Conservation (phyloP, 2,329 filamentous ascomycete species). For the Botrytis cinerea region DNA sequence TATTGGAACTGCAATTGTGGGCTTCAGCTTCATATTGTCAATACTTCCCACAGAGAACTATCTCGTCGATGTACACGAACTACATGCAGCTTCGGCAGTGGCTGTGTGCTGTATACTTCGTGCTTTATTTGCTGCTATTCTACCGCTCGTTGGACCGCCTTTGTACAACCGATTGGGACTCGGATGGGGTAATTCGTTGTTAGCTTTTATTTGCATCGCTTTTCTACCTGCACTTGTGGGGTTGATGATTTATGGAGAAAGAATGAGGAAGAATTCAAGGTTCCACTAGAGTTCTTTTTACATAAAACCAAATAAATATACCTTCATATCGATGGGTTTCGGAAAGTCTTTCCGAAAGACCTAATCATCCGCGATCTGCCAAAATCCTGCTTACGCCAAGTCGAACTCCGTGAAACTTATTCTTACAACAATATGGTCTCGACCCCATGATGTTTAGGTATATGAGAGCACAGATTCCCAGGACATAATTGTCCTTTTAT, state of each 20-base stretch:
- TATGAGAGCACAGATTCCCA: not conserved
- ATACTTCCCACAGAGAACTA: slow-evolving; percentile 47
- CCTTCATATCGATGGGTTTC: not conserved
- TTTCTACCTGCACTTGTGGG: slow-evolving; percentile 50
- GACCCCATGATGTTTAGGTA: not conserved
- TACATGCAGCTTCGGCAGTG: slow-evolving; percentile 45
- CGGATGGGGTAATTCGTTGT: slow-evolving; percentile 50
- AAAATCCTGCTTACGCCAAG: not conserved
- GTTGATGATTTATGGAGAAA: slow-evolving; percentile 47
- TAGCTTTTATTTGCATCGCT: slow-evolving; percentile 51
- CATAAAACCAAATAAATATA: not conserved
- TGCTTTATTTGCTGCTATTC: slow-evolving; percentile 50
- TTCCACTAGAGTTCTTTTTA: not conserved
- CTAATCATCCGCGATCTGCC: not conserved
- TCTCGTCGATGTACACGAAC: slow-evolving; percentile 48
- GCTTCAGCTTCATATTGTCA: slow-evolving; percentile 46
- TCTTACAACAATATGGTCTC: not conserved
- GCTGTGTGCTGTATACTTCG: slow-evolving; percentile 45
- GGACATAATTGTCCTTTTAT: not conserved
- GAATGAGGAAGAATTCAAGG: not conserved
- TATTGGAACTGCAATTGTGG: slow-evolving; percentile 45
- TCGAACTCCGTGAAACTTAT: not conserved
- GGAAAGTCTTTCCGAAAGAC: not conserved
- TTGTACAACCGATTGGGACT: slow-evolving; percentile 47
- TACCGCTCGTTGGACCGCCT: slow-evolving; percentile 51